Evolutionary conservation across 768 basidiomycete genomes (phyloP).

Genomic region (Strobilomyces confusus): DNA sequence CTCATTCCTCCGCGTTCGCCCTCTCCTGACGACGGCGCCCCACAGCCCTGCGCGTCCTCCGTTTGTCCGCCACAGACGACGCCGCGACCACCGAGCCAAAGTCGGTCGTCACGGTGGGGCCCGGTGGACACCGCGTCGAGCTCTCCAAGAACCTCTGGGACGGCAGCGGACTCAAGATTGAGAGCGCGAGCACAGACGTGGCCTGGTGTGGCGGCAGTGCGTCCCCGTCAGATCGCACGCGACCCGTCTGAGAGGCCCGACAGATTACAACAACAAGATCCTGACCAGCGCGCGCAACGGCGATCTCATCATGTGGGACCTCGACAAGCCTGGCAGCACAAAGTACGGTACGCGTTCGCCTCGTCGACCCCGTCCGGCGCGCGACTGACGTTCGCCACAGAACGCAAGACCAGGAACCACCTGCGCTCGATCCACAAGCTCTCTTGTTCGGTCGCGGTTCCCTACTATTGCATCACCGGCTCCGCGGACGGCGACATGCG

Average conservation of each 20-base stretch:
- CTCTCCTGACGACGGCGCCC: conserved; percentile 8
- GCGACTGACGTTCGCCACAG: conserved; percentile 35
- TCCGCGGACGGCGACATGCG: conserved; percentile 79
- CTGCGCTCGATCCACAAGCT: conserved; percentile 68
- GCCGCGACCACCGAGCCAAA: conserved; percentile 44
- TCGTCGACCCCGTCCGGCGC: conserved; percentile 1
- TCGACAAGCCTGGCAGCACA: conserved; percentile 58
- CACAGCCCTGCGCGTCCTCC: conserved; percentile 57
- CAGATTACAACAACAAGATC: conserved; percentile 72
- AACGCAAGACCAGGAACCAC: conserved; percentile 64
- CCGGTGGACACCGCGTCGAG: conserved; percentile 66
- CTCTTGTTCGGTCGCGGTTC: conserved; percentile 62
- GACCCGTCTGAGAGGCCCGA: conserved; percentile 1
- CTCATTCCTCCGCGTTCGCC: background rate
- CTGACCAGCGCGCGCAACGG: conserved; percentile 79
- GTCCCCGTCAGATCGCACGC: background rate
- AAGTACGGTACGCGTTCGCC: conserved; percentile 58
- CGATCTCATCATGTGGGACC: conserved; percentile 80
- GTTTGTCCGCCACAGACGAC: conserved; percentile 48
- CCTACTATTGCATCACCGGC: conserved; percentile 72
- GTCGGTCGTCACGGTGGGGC: conserved; percentile 47
- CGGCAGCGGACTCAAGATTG: conserved; percentile 71
- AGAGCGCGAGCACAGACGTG: conserved; percentile 74
- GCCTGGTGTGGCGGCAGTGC: conserved; percentile 76
- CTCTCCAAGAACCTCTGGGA: conserved; percentile 76